Conservation (phyloP, 306 rosid species). For the Sindora glabra region DNA sequence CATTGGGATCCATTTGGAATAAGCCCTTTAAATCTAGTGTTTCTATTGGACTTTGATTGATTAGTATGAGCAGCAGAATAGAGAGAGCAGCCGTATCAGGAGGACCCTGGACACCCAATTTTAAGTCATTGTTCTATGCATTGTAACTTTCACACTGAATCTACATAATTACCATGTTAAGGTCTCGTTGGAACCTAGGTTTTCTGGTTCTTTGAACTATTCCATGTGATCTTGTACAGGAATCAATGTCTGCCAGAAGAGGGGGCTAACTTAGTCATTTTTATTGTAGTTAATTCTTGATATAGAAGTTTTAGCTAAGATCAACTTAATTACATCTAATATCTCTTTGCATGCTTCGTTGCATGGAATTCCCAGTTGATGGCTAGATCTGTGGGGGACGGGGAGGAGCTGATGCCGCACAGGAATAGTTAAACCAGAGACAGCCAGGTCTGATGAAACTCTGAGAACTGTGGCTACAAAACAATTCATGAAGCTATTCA, state of each 20-base stretch:
- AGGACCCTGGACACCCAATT: background rate
- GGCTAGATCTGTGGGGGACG: conserved; percentile 19
- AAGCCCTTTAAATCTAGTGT: background rate
- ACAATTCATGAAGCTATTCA: background rate
- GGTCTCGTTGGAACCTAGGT: background rate
- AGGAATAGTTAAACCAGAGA: conserved; percentile 15
- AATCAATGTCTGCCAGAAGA: conserved; percentile 2
- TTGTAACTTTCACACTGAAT: background rate
- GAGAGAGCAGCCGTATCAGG: background rate
- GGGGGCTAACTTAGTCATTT: background rate
- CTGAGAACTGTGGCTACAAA: background rate
- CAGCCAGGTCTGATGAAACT: conserved; percentile 4
- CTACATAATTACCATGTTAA: background rate
- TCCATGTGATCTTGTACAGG: background rate
- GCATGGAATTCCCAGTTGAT: conserved; percentile 27
- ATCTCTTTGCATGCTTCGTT: background rate
- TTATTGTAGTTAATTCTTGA: background rate
- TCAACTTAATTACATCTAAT: background rate
- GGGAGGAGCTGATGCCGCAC: conserved; percentile 47
- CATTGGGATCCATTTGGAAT: background rate
- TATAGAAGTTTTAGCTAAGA: background rate
- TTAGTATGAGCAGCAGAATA: background rate
- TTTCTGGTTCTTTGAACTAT: background rate
- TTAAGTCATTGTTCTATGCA: background rate
- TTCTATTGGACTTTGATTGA: background rate